phyloP scores from a whole-genome alignment of 345 rosid species.

The Eutrema japonicum region DNA sequence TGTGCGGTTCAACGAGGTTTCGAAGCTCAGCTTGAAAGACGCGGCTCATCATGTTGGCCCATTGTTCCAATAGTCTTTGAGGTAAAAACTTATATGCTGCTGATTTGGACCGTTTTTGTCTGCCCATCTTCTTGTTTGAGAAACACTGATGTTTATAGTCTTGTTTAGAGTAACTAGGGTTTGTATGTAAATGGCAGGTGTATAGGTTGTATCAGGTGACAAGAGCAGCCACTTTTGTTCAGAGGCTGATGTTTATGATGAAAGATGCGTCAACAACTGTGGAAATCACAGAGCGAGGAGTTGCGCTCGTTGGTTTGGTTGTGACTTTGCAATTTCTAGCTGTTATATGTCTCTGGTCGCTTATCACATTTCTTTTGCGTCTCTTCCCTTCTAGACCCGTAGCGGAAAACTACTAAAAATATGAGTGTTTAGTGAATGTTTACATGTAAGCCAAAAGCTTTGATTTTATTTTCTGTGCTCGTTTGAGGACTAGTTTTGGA shows the following conservation, averaged over 20 bases:
- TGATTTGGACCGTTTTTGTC: not conserved
- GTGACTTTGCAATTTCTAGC: constrained; percentile 73
- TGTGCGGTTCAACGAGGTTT: constrained; percentile 72
- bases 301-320: constrained; percentile 66
- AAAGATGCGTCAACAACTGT: constrained; percentile 58
- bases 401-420: constrained; percentile 65
- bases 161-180: constrained; percentile 10
- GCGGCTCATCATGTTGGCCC: constrained; percentile 83
- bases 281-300: constrained; percentile 54
- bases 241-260: constrained; percentile 70
- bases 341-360: constrained; percentile 81
- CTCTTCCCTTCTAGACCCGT: constrained; percentile 89
- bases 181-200: constrained; percentile 54
- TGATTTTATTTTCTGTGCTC: not conserved
- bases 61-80: constrained; percentile 76
- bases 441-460: constrained; percentile 7
- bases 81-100: constrained; percentile 50
- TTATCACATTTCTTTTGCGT: constrained; percentile 74
- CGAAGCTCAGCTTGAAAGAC: constrained; percentile 58
- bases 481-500: not conserved
- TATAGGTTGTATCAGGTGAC: constrained; percentile 85
- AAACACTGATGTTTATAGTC: not conserved
- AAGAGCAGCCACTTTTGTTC: constrained; percentile 73
- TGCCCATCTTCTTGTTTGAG: not conserved
- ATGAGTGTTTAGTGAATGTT: constrained; percentile 25